Evolutionary conservation across 495 filamentous ascomycete genomes (phyloP), one percentile per base, ranked within the genome.

Genomic region (Aspergillus asperescens): DNA sequence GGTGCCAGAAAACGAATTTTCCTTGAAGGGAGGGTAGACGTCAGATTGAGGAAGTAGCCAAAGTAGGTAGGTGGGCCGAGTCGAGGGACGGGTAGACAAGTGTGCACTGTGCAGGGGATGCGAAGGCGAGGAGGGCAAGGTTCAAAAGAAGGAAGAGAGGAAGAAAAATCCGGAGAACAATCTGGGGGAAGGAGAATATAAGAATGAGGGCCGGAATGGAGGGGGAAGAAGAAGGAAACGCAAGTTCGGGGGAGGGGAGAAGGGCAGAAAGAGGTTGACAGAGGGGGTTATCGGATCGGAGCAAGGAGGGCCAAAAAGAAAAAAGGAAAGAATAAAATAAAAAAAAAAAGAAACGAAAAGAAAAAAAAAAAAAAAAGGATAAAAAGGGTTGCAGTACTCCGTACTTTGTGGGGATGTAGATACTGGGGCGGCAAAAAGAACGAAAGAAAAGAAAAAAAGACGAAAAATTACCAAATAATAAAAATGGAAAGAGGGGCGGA

Each of bases 261-360:
- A 63, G n/a, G 63, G 60, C 62, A 63, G 58, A 63, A 55, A 59
- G 57, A 54, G 53, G 57, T 9, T 67, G 50, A 63, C 60, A 60
- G 57, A 60, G 59, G 55, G 54, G 59, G 59, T 56, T 61, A 71
- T 68, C 66, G 63, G 62, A 62, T 68, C 56, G 60, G 65, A 56
- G 52, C 52, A 50, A 46, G 46, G 41, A 54, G 53, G 43, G 50
- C 51, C 42, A 48, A 47, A 50, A 56, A 62, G 60, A 50, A 48
- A 40, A 40, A 52, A 9, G 48, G 31, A 49, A 52, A 57, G 15
- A 37, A 43, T 15, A 48, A 57, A 50, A 50, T 23, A 43, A 52
- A 55, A 50, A n/a, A n/a, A n/a, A n/a, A n/a, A n/a, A n/a, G n/a
- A n/a, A n/a, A n/a, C n/a, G n/a, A n/a, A n/a, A n/a, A n/a, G 51